Conservation (phyloP, 208 protist species). For the Leptomonas pyrrhocoris region DNA sequence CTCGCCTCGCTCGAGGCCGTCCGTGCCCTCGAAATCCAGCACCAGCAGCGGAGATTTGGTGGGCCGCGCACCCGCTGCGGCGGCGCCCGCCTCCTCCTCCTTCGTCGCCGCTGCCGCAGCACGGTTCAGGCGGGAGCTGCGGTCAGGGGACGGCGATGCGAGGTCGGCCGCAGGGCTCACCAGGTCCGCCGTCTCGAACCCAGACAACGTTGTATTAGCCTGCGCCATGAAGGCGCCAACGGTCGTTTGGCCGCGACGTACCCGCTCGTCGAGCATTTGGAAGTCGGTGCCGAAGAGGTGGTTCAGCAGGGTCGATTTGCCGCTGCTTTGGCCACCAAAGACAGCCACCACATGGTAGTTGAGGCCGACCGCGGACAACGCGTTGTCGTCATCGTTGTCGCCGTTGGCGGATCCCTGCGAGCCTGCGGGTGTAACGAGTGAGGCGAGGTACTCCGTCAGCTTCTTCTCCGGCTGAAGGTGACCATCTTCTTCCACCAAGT, state of each 20-base stretch:
- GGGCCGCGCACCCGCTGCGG: neutral
- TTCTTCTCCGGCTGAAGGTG: constrained; percentile 53
- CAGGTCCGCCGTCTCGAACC: constrained; percentile 19
- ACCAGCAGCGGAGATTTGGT: constrained; percentile 79
- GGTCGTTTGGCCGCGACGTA: constrained; percentile 94
- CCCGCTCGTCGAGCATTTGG: constrained; percentile 90
- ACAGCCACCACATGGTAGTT: constrained; percentile 93
- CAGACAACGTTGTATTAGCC: constrained; percentile 34
- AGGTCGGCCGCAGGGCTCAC: neutral
- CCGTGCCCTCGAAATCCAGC: constrained; percentile 97
- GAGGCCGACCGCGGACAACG: constrained; percentile 35
- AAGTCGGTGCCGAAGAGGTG: constrained; percentile 95
- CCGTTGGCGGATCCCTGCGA: neutral
- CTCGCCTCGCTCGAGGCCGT: constrained; percentile 96
- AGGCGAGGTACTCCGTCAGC: constrained; percentile 53
- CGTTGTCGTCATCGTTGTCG: neutral
- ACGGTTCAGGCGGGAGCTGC: constrained; percentile 21
- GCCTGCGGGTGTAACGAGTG: constrained; percentile 8
- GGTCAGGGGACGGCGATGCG: neutral
- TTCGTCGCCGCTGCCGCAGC: constrained; percentile 18
- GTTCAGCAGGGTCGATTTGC: constrained; percentile 98
- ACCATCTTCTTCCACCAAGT: constrained; percentile 76
- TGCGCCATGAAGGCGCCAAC: constrained; percentile 91
- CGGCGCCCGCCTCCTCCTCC: neutral
- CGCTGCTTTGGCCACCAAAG: constrained; percentile 96